Percentiles rank a stretch among this genome's conserved stretches.
These are phyloP conservation scores for Pseudomicrostroma phylloplanum DNA, from an alignment of 1,284 basidiomycete species.

Conservation along the genomic window DNA sequence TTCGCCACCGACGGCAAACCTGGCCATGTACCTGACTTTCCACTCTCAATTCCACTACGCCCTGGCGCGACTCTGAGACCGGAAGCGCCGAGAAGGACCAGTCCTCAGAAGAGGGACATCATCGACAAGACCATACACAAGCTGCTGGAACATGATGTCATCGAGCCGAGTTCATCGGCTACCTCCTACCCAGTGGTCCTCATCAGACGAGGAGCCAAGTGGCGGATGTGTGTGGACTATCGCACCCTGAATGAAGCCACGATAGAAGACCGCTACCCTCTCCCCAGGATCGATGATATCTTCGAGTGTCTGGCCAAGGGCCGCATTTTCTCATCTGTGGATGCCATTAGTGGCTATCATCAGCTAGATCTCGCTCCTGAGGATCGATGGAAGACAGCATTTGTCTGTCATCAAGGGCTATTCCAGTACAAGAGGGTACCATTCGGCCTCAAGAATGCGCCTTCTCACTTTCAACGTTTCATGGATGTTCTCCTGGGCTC, in stretches of 20 bases:
- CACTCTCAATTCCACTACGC: too few relatives aligned
- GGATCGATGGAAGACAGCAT: neutral
- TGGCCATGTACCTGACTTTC: too few relatives aligned
- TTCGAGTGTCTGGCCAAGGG: neutral
- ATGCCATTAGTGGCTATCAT: conserved; percentile 2
- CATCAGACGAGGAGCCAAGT: neutral
- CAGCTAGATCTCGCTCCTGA: neutral
- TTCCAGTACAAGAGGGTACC: neutral
- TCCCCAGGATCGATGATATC: conserved; percentile 8
- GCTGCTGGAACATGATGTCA: too few relatives aligned
- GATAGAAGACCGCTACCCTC: conserved; percentile 6
- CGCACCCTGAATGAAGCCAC: conserved; percentile 4
- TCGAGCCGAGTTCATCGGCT: too few relatives aligned
- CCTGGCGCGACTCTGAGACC: too few relatives aligned
- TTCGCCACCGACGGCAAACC: too few relatives aligned
- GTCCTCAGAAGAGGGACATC: too few relatives aligned
- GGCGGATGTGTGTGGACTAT: conserved; percentile 4
- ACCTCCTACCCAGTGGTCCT: too few relatives aligned
- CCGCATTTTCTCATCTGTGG: conserved; percentile 1
- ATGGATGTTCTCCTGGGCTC: conserved; percentile 8
- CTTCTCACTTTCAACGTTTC: conserved; percentile 8
- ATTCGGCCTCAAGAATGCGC: conserved; percentile 9
- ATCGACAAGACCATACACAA: too few relatives aligned
- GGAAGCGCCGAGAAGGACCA: too few relatives aligned
- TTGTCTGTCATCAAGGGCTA: conserved; percentile 6